A percentile compares a stretch with the other conserved stretches of the same genome.
Conservation (phyloP, 2,329 filamentous ascomycete genomes). For the Trichoderma sp. region DNA sequence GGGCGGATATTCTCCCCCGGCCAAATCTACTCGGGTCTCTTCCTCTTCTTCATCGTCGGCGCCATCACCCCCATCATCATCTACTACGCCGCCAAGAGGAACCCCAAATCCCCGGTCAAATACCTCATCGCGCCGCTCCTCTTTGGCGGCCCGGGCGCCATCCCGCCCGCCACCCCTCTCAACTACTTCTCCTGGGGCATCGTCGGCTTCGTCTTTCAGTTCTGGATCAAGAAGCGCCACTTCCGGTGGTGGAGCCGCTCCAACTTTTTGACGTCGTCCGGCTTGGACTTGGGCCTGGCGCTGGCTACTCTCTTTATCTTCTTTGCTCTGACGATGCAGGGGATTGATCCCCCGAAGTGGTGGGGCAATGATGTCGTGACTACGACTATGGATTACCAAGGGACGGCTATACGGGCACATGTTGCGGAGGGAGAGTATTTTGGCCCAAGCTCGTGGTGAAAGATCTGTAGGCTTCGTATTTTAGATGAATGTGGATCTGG, state of each 20-base stretch:
- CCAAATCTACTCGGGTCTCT: conserved; percentile 62
- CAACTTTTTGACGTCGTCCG: conserved; percentile 72
- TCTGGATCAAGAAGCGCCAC: conserved; percentile 62
- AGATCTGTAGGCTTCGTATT: background rate
- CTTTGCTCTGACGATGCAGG: conserved; percentile 65
- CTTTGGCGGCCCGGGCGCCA: conserved; percentile 59
- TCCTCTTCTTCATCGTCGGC: conserved; percentile 61
- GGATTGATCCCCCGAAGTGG: conserved; percentile 65
- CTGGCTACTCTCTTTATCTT: conserved; percentile 70
- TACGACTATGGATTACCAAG: conserved; percentile 62
- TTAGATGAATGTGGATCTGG: background rate
- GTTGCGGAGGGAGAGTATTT: conserved; percentile 59
- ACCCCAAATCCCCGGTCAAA: conserved; percentile 52
- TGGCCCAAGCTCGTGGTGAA: conserved; percentile 58
- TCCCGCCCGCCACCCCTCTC: conserved; percentile 69
- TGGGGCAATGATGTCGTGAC: conserved; percentile 66
- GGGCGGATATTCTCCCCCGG: conserved; percentile 64
- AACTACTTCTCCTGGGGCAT: conserved; percentile 75
- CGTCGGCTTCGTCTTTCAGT: conserved; percentile 71
- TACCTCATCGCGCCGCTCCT: conserved; percentile 64
- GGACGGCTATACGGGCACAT: conserved; percentile 58
- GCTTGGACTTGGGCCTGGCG: conserved; percentile 68
- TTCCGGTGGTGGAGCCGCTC: conserved; percentile 73
- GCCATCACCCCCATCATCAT: conserved; percentile 55
- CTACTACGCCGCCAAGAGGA: conserved; percentile 52